Evolutionary conservation across 495 filamentous ascomycete species (phyloP), one percentile per base, ranked within the genome.

Genomic region (Penicillium cosmopolitanum): DNA sequence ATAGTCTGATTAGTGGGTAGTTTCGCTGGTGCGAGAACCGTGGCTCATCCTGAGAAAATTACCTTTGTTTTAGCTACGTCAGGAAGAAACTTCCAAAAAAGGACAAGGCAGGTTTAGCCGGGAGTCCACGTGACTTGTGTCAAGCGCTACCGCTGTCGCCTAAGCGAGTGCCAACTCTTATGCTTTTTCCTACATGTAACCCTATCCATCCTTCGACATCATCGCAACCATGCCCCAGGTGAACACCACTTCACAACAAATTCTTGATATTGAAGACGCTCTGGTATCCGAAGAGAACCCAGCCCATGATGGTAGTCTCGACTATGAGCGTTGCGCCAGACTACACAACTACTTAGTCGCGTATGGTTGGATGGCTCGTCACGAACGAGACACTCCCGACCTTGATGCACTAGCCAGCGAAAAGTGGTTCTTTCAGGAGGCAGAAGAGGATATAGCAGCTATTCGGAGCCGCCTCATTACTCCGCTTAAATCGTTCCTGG

Each of bases 311-410:
- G 56, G 51, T 19, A 62, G 58, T 2, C 60, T 81, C 47, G 74
- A 79, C 53, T 65, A 66, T 55, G 63, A 64, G 42, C 65, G 77
- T 52, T 81, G 78, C 47, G 75, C 76, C 10, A 69, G 68, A 51
- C 57, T 81, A 18, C 77, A 79, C 59, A 81, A 80, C 53, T 68
- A 74, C 35, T 58, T 81, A 19, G 63, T 75, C 23, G 56, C 67
- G 34, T 71, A 75, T 55, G 69, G 58, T 60, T 78, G 65, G 69
- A 56, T 71, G 50, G 57, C 68, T 15, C 65, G 66, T 51, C 21
- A 60, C n/a, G 63, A 60, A 18, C 53, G 40, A 42, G 16, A 57
- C 16, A 50, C 36, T 34, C 57, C 57, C 2, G 56, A 64, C 25
- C 53, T 71, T 3, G 53, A 67, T 35, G 56, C 56, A 3, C 44